Evolutionary conservation across 345 rosid species (phyloP), one percentile per base, ranked within the genome.

Genomic region (Kandelia obovata): DNA sequence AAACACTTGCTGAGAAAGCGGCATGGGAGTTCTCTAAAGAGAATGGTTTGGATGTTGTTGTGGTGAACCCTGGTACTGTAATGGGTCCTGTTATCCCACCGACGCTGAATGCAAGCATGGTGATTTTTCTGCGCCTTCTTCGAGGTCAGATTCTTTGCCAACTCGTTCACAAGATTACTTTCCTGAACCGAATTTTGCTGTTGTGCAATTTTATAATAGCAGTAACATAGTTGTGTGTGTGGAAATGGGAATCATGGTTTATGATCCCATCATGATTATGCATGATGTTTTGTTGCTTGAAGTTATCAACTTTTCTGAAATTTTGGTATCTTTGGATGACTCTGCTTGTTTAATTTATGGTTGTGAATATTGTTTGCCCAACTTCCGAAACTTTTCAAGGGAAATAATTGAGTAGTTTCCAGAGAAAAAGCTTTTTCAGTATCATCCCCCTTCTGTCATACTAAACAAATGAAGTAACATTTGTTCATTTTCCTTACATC

Each of bases 51-150:
- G 97, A 95, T 71, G 85, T 92, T 49, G 98, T 95, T 80, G 96
- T 81, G 70, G 94, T 95, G 75, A 92, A 95, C 81, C 96, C 98
- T 13, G 98, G 96, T 19, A 88, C 94, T 0, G 98, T 95, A 55
- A 83, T 92, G 96, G 98, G 99, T 6, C 94, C 96, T 66, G 82
- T 85, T 32, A 86, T 95, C 75, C 81, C 96, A 0, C 91, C 94
- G 0, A 81, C 81, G 0, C 77, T 92, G 7, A 90, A 90, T 81
- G 96, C 89, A 6, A 95, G 98, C 81, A 88, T 92, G 97, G 1
- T 86, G 73, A 77, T 92, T 86, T 84, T 92, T 72, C 26, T 71
- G 9, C 91, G 92, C 64, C 89, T 92, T 66, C 87, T 95, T 27
- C 79, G 88, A 71, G 99, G 96, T 91, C 61, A 67, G 62, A 9